Base-by-base conservation (phyloP, 805 yeast species). In the Starmerella gropengiesseri region DNA sequence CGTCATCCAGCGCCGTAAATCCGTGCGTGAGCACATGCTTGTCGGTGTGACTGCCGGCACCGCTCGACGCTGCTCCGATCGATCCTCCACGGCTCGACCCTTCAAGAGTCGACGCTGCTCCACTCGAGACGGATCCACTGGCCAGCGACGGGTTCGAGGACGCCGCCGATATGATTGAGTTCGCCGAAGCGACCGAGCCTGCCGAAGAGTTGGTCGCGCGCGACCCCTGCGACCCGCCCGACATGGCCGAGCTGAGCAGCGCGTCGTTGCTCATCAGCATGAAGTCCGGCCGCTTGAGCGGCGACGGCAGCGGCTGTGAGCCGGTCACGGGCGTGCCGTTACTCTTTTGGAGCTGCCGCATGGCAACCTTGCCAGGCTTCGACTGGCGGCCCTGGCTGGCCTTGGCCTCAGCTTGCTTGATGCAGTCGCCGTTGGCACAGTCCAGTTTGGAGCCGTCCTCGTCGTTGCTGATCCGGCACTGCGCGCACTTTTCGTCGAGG, bases 1-100 rank as follows among this genome's bases (percentile, higher is more conserved):
- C 50, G 30, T 51, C 55, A 31, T 50, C 55, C 9, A 51, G 47
- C 3, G 55, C 53, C 8, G 55, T 51, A 40, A 41, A 37, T 12
- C 43, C 42, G 13, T 28, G 34, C 21, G 5, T 17, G 13, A 35
- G 14, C 7, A 13, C 12, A 8, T 7, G 27, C 9, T 20, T 25
- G 17, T 16, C 17, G 14, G n/a, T 6, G 6, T 7, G 7, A 27
- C n/a, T n/a, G 30, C 7, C n/a, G 30, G 6, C 25, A 22, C 25
- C 25, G 25, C 8, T 22, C 8, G 25, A 22, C 8, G 9, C 28
- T 13, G 9, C 28, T 12, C 6, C 13, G 28, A 5, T 13, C 28
- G 28, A n/a, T n/a, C n/a, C n/a, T n/a, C n/a, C n/a, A n/a, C n/a
- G n/a, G n/a, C n/a, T n/a, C n/a, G n/a, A n/a, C n/a, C n/a, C n/a